A percentile compares a stretch with the other conserved stretches of the same genome.
Conservation (phyloP, 306 rosid species). For the Casuarina glauca region DNA sequence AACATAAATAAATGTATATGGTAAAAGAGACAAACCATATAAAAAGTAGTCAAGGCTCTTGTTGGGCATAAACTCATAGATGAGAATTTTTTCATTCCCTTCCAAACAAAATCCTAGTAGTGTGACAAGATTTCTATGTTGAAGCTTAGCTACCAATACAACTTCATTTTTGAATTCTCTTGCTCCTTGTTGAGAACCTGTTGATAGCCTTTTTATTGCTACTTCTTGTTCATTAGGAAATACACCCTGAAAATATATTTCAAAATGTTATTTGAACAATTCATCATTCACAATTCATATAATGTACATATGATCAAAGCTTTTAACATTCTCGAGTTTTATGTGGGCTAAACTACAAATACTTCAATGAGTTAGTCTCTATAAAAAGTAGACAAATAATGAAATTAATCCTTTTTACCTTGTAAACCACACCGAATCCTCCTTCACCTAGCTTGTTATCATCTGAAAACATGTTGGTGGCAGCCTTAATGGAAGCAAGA, state of each 20-base stretch:
- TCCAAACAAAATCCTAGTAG: conserved; percentile 6
- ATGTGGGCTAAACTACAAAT: not conserved
- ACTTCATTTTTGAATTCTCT: not conserved
- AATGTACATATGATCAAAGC: not conserved
- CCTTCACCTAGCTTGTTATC: not conserved
- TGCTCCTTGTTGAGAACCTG: not conserved
- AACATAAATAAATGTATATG: no score
- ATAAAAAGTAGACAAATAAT: not conserved
- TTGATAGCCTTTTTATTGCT: conserved; percentile 40
- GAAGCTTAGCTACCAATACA: not conserved
- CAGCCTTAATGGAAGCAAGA: not conserved
- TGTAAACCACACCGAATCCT: not conserved
- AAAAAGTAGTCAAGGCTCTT: conserved; percentile 35
- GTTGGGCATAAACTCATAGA: conserved; percentile 24
- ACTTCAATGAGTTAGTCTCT: not conserved
- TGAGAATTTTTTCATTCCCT: not conserved
- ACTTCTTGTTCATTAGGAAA: conserved; percentile 21
- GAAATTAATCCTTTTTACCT: not conserved
- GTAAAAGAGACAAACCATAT: not conserved
- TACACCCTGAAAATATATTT: conserved; percentile 31
- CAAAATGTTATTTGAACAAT: not conserved
- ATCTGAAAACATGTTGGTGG: not conserved
- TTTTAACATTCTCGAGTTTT: not conserved
- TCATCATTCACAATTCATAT: no score
- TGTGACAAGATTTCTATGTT: not conserved